Conservation (phyloP, 257 asterid species). For the Datura wrightii region DNA sequence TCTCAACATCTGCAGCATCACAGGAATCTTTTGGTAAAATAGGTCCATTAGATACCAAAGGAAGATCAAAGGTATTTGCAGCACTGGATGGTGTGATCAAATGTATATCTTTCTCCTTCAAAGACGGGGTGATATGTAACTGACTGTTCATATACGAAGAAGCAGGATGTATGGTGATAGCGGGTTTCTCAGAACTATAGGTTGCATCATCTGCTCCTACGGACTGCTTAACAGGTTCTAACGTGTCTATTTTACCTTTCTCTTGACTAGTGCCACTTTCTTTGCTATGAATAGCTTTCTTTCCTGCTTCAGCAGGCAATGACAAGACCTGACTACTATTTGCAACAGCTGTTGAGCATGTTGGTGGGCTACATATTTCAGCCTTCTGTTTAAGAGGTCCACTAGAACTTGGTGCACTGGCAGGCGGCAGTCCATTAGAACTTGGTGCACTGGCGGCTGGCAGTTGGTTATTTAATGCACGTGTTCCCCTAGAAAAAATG, state of each 20-base stretch:
- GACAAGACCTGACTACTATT: conserved; percentile 53
- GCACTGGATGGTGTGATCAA: conserved; percentile 37
- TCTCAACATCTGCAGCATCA: conserved; percentile 43
- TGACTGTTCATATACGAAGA: conserved; percentile 46
- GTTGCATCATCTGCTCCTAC: conserved; percentile 44
- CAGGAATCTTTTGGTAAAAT: conserved; percentile 43
- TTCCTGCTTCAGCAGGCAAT: conserved; percentile 52
- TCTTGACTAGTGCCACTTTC: conserved; percentile 48
- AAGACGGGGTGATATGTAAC: conserved; percentile 44
- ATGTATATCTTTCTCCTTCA: conserved; percentile 41
- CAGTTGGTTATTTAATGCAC: conserved; percentile 60
- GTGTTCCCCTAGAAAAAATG: conserved; percentile 74
- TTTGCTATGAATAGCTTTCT: conserved; percentile 49
- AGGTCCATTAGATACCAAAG: conserved; percentile 47
- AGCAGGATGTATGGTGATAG: conserved; percentile 38
- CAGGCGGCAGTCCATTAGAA: conserved; percentile 47
- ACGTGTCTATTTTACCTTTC: conserved; percentile 42
- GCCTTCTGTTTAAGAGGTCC: conserved; percentile 54
- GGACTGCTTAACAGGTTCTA: conserved; percentile 44
- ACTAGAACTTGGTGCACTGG: conserved; percentile 52
- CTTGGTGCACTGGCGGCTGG: conserved; percentile 48
- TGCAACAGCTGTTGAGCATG: conserved; percentile 57
- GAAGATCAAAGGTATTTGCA: conserved; percentile 42
- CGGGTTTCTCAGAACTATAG: conserved; percentile 41
- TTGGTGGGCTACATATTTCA: conserved; percentile 44